These are phyloP conservation scores for Globisporangium takayamanum DNA, from an alignment of 352 stramenopile genomes.

Conservation along the genomic window DNA sequence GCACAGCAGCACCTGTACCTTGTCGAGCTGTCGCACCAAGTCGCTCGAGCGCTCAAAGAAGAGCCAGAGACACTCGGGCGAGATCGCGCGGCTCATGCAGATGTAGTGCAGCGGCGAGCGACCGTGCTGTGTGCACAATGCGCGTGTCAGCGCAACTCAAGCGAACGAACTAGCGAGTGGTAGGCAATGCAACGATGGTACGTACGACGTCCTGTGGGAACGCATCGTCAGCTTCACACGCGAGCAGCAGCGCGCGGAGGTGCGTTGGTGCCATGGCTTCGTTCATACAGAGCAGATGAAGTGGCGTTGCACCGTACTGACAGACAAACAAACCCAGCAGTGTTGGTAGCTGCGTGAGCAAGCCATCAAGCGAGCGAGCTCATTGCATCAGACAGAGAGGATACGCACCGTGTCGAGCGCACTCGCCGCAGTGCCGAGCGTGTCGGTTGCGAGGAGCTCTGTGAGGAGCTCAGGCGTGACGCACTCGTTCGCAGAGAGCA, in stretches of 20 bases:
- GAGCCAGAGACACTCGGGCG: conserved; percentile 56
- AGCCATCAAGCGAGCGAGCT: background rate
- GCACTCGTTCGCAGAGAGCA: conserved; percentile 42
- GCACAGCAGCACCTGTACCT: conserved; percentile 15
- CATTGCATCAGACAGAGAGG: background rate
- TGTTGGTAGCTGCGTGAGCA: background rate
- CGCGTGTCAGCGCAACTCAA: background rate
- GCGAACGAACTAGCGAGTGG: background rate
- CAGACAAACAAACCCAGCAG: background rate
- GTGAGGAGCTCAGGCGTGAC: conserved; percentile 33
- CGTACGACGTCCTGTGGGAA: conserved; percentile 37
- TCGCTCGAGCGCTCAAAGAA: conserved; percentile 59
- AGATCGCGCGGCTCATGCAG: conserved; percentile 52
- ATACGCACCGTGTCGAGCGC: conserved; percentile 4
- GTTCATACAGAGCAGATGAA: conserved; percentile 70
- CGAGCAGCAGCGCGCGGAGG: conserved; percentile 34
- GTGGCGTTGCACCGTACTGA: conserved; percentile 47
- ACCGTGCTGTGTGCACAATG: conserved; percentile 22
- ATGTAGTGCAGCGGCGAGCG: conserved; percentile 65
- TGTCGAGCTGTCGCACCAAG: conserved; percentile 46
- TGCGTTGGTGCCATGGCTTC: conserved; percentile 28
- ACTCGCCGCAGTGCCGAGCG: conserved; percentile 16
- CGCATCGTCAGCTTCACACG: conserved; percentile 27
- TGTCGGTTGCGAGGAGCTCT: conserved; percentile 34
- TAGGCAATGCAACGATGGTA: background rate